Evolutionary conservation across 257 asterid genomes (phyloP), one percentile per base, ranked within the genome.

Genomic region (Fraxinus excelsior): DNA sequence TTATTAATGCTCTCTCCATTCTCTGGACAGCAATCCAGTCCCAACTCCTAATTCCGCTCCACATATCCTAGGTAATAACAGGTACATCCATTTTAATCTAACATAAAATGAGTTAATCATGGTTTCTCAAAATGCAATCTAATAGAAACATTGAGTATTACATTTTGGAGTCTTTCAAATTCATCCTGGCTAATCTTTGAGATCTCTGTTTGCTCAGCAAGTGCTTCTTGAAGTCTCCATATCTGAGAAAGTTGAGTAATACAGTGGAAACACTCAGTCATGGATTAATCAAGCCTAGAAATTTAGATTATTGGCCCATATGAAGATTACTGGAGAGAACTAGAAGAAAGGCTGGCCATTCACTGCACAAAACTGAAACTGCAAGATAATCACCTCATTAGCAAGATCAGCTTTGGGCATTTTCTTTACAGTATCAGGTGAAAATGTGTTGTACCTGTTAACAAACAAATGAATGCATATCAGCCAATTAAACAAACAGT

Each of bases 401-500:
- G 91, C 93, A 56, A 95, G 96, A 81, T 93, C 92, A 38, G 90
- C 86, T 80, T 88, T 95, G 3, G 98, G 94, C 96, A 93, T 88
- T 90, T 90, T 90, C 90, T 85, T 89, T 71, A 95, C 97, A 65
- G 83, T 76, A 77, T 95, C 99, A 38, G 98, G 96, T 67, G 97
- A 76, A 83, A 93, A 95, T 40, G 99, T 95, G 83, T 83, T 84
- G 76, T 93, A 95, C 83, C 98, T 94, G 86, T 75, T 29, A 23
- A 70, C 37, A 64, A 65, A 67, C 34, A 62, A 42, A 25, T 10
- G 19, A 25, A 62, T 26, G 34, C 34, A 4, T 23, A 62, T 25
- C 68, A 25, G 68, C 68, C 34, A 25, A 62, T 62, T 62, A 10
- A 21, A 60, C 25, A 60, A 60, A 16, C 29, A 23, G 16, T 9